A percentile compares a stretch with the other conserved stretches of the same genome.
Evolutionary conservation across 345 rosid species (phyloP).

Genomic region (Trapa bicornis): DNA sequence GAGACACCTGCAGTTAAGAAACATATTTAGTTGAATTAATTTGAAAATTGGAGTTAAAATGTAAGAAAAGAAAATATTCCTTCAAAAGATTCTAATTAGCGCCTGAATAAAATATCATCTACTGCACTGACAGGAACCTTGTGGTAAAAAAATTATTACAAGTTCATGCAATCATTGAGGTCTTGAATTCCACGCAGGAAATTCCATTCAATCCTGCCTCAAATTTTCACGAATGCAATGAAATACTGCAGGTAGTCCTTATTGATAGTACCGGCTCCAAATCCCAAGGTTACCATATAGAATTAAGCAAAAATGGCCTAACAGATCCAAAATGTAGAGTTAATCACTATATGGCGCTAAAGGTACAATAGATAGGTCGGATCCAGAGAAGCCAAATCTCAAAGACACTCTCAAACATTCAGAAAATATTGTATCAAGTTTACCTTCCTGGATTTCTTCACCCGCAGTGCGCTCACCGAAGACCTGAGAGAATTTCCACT

Average conservation of each 20-base stretch:
- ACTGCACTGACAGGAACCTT: neutral
- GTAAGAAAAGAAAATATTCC: neutral
- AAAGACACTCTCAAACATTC: neutral
- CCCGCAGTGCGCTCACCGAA: conserved; percentile 91
- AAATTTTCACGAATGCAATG: neutral
- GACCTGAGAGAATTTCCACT: conserved; percentile 97
- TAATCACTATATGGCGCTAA: neutral
- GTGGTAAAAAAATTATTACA: neutral
- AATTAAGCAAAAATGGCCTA: neutral
- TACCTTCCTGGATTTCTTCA: conserved; percentile 93
- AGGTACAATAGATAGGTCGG: conserved; percentile 1
- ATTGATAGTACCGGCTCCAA: neutral
- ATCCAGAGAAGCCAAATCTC: conserved; percentile 8
- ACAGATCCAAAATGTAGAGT: conserved; percentile 8
- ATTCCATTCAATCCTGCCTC: neutral
- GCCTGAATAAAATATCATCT: neutral
- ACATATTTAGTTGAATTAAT: neutral
- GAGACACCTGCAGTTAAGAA: neutral
- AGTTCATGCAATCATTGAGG: conserved; percentile 7
- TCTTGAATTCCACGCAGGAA: conserved; percentile 3
- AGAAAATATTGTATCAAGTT: neutral
- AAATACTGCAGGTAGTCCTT: neutral
- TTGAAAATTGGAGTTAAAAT: neutral
- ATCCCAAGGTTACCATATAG: neutral
- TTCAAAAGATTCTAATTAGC: neutral